Base-by-base conservation (phyloP, 257 asterid species). In the Phtheirospermum japonicum region DNA sequence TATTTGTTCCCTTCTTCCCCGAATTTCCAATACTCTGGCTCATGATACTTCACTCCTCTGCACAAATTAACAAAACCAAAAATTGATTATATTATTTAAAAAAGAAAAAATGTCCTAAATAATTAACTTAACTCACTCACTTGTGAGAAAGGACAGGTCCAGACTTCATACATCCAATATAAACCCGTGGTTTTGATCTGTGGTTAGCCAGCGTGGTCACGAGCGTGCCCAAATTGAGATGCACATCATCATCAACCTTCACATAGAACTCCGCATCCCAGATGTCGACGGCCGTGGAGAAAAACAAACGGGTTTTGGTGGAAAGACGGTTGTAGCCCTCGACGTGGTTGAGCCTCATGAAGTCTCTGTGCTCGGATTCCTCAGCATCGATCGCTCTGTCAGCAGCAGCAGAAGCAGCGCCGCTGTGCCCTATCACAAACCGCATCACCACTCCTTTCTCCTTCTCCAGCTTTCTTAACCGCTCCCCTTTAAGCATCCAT, bases 111-210 rank as follows among this genome's bases (percentile, higher is more conserved):
- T n/a, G n/a, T n/a, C 28, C 1, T 1, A 23, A 23, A 1, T 23
- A 23, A 23, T 23, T 23, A 23, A 23, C 28, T 23, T 23, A 23
- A 23, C 28, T 7, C 10, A 70, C 84, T 70, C 52, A 84, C 95
- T 74, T 80, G 4, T 77, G 67, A 43, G 77, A 77, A 34, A 87
- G 95, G 51, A 82, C 95, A 0, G 94, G 93, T 10, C 95, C 95
- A 5, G 94, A 87, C 73, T 87, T 87, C 95, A 87, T 87, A 79
- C 95, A 87, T 1, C 95, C 95, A n/a, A 87, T 82, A n/a, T 87
- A 87, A 20, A 70, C 45, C 65, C 95, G 73, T 4, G 93, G 85
- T 51, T 75, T 82, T 10, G 80, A 73, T 71, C 79, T 83, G 79
- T 87, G 78, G 58, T 71, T 77, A 5, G 82, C 80, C 9, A 82